phyloP scores from a whole-genome alignment of 2,329 filamentous ascomycete species.

The Thelonectria olida region DNA sequence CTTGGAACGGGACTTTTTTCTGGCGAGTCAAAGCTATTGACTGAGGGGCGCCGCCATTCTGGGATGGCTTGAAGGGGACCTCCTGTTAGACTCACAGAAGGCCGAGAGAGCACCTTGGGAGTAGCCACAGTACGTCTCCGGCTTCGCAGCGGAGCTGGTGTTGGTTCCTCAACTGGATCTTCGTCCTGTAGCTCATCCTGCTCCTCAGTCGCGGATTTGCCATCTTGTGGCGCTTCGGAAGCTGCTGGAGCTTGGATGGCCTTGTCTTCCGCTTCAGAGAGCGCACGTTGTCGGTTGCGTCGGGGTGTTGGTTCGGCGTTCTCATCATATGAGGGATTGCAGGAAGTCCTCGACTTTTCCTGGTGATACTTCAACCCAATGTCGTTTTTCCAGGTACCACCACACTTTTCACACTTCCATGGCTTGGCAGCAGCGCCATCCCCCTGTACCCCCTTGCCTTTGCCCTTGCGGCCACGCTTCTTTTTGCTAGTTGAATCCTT shows the following conservation, averaged over 20 bases:
- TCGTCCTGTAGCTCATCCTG: not conserved
- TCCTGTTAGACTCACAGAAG: conserved; percentile 35
- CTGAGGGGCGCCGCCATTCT: conserved; percentile 36
- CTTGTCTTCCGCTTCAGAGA: conserved; percentile 19
- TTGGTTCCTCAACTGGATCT: conserved; percentile 1
- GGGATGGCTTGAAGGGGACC: conserved; percentile 30
- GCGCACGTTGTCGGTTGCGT: conserved; percentile 24
- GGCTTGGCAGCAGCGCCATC: conserved; percentile 35
- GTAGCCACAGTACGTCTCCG: conserved; percentile 27
- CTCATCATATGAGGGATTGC: conserved; percentile 56
- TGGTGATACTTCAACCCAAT: conserved; percentile 67
- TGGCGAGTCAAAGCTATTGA: conserved; percentile 29
- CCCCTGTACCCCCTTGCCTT: conserved; percentile 15
- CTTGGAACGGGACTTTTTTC: conserved; percentile 18
- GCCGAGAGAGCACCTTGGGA: conserved; percentile 29
- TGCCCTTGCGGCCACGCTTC: conserved; percentile 36
- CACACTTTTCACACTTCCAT: conserved; percentile 63
- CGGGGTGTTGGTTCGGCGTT: conserved; percentile 21
- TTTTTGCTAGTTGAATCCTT: conserved; percentile 32
- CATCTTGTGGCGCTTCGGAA: conserved; percentile 6
- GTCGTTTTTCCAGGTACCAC: conserved; percentile 65
- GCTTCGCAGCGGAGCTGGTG: conserved; percentile 7
- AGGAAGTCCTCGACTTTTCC: conserved; percentile 62
- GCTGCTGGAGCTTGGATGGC: not conserved
- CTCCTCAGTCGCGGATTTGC: not conserved